A percentile compares a stretch with the other conserved stretches of the same genome.
Evolutionary conservation across 2,329 filamentous ascomycete species (phyloP).

Genomic region (Colletotrichum ledebouriae): DNA sequence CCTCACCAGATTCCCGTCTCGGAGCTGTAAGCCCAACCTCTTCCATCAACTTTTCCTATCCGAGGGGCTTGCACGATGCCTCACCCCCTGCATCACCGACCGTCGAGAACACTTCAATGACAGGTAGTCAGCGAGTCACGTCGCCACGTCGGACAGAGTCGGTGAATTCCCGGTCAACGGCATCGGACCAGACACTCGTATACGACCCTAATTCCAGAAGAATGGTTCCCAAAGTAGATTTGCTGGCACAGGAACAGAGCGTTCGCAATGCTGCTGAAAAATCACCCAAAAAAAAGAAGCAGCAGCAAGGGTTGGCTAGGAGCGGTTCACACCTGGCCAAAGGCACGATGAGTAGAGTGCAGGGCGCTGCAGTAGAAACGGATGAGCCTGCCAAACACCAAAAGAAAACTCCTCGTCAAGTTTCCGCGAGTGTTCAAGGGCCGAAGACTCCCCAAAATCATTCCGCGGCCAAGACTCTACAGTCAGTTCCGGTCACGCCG

Average conservation of each 20-base stretch:
- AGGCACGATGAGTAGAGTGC: conserved; percentile 66
- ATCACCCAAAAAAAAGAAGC: conserved; percentile 56
- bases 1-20: conserved; percentile 52
- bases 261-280: conserved; percentile 56
- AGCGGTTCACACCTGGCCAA: conserved; percentile 62
- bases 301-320: conserved; percentile 51
- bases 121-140: conserved; percentile 43
- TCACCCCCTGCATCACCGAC: conserved; percentile 54
- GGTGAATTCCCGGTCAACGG: conserved; percentile 44
- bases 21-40: conserved; percentile 62
- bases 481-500: not conserved
- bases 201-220: conserved; percentile 76
- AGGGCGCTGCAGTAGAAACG: conserved; percentile 60
- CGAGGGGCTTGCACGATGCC: conserved; percentile 58
- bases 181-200: conserved; percentile 63
- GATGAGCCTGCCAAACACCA: conserved; percentile 29
- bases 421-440: conserved; percentile 2
- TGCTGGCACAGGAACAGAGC: conserved; percentile 59
- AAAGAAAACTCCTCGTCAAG: conserved; percentile 10
- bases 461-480: not conserved
- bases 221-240: conserved; percentile 65
- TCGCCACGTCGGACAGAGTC: conserved; percentile 47
- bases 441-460: conserved; percentile 20
- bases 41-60: conserved; percentile 72
- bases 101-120: conserved; percentile 41